phyloP scores from a whole-genome alignment of 768 basidiomycete genomes.

The Tubosaeta sp. region DNA sequence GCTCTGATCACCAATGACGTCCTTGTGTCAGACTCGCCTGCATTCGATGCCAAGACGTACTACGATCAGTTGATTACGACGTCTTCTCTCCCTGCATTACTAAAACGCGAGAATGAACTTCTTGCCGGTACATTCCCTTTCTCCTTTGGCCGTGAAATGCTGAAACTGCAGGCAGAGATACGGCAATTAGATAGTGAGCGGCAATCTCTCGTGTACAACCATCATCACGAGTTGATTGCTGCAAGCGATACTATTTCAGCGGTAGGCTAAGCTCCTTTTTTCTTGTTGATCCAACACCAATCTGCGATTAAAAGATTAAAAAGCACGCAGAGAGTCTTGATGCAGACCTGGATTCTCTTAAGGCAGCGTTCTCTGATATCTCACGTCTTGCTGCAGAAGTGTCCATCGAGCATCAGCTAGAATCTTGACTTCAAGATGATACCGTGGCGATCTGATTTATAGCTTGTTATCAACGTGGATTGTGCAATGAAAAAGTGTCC shows the following conservation, averaged over 20 bases:
- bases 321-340: slow-evolving; percentile 82
- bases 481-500: background rate
- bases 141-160: background rate
- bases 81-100: slow-evolving; percentile 62
- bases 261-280: slow-evolving; percentile 38
- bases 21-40: slow-evolving; percentile 57
- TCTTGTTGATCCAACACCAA: background rate
- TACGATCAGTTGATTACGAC: slow-evolving; percentile 86
- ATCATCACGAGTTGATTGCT: slow-evolving; percentile 92
- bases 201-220: slow-evolving; percentile 90
- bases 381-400: slow-evolving; percentile 72
- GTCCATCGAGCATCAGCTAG: slow-evolving; percentile 39
- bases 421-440: background rate
- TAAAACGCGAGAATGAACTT: slow-evolving; percentile 82
- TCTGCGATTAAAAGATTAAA: slow-evolving; percentile 64
- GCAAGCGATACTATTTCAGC: slow-evolving; percentile 89
- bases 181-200: slow-evolving; percentile 82
- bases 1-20: slow-evolving; percentile 1
- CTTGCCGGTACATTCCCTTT: slow-evolving; percentile 47
- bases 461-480: background rate
- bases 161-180: slow-evolving; percentile 55
- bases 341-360: slow-evolving; percentile 75
- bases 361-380: slow-evolving; percentile 81
- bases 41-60: slow-evolving; percentile 79
- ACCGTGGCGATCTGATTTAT: background rate